Base-by-base conservation (phyloP, 495 filamentous ascomycete species). In the Collariella sp. region DNA sequence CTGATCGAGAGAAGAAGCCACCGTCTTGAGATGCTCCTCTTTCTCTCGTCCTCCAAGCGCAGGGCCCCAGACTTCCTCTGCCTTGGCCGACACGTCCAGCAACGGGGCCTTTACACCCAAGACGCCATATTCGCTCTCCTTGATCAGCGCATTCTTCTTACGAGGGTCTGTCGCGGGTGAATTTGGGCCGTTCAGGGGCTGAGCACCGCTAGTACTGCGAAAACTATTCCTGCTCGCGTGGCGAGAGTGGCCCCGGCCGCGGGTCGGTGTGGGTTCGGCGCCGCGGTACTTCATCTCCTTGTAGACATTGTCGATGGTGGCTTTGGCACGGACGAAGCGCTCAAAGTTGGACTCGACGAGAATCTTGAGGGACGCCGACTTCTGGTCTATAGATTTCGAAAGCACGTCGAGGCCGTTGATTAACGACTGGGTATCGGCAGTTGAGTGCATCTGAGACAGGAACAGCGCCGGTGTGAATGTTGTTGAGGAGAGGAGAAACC, bases 311-410 rank as follows among this genome's bases (percentile, higher is more conserved):
- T 98, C 93, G 57, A 98, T 97, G 7, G 90, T 96, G 3, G 89
- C 86, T 66, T 98, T 98, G 7, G 94, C 93, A 11, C 86, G 83
- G 31, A 98, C 91, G 69, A 98, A 98, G 31, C 90, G 84, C 70
- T 98, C 94, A 62, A 98, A 98, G 63, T 98, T 97, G 26, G 86
- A 88, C 68, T 98, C 93, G 22, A 98, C 93, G 3, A 98, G 78
- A 1, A 94, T 86, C 67, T 98, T 98, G 34, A 98, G 72, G 5
- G 89, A 94, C 0, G 90, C 93, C 1, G 90, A 95, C 64, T 98
- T 98, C 65, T 97, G 88, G 60, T 97, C 93, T 59, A 98, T 98
- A 0, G 91, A 96, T 46, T 76, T 77, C 5, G 88, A 89, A 4
- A 98, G 79, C 43, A 85, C 79, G 35, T 93, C 83, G 10, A 97